These are phyloP conservation scores for Papiliotrema fonsecae DNA, from an alignment of 1,284 basidiomycete genomes.

Conservation along the genomic window DNA sequence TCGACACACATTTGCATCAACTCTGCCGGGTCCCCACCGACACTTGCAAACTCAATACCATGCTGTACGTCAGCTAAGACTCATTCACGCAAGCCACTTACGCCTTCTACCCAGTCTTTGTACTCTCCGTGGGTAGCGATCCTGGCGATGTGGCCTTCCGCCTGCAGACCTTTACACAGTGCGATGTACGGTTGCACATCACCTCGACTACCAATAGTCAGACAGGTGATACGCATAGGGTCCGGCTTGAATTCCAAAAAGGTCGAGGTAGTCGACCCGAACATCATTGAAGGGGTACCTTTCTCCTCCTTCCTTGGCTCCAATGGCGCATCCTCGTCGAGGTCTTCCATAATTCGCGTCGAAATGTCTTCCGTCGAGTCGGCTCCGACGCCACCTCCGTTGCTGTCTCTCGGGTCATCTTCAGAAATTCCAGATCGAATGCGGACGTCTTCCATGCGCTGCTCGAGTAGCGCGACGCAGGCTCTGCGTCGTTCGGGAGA, in stretches of 20 bases:
- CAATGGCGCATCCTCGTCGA: conserved; percentile 23
- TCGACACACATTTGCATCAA: conserved; percentile 91
- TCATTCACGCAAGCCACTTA: conserved; percentile 48
- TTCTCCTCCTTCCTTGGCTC: conserved; percentile 50
- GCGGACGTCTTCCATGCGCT: conserved; percentile 69
- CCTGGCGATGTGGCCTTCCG: conserved; percentile 54
- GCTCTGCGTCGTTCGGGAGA: conserved; percentile 70
- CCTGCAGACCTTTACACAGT: conserved; percentile 82
- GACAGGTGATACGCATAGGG: conserved; percentile 77
- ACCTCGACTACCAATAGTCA: conserved; percentile 91
- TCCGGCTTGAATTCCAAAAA: conserved; percentile 92
- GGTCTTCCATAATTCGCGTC: conserved; percentile 41
- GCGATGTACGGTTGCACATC: conserved; percentile 95
- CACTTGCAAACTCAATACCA: conserved; percentile 86
- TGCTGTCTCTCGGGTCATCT: conserved; percentile 4
- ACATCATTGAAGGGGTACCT: conserved; percentile 56
- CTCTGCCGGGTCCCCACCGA: conserved; percentile 95
- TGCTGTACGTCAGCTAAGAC: conserved; percentile 52
- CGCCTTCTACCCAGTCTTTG: conserved; percentile 88
- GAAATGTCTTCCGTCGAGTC: conserved; percentile 6
- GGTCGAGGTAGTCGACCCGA: conserved; percentile 84
- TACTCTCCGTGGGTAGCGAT: conserved; percentile 77
- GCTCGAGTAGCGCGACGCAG: conserved; percentile 68
- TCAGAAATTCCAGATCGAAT: conserved; percentile 31
- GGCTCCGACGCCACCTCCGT: conserved; percentile 5